A percentile compares a stretch with the other conserved stretches of the same genome.
These are phyloP conservation scores for Phtheirospermum japonicum DNA, from an alignment of 257 asterid genomes.

Conservation along the genomic window DNA sequence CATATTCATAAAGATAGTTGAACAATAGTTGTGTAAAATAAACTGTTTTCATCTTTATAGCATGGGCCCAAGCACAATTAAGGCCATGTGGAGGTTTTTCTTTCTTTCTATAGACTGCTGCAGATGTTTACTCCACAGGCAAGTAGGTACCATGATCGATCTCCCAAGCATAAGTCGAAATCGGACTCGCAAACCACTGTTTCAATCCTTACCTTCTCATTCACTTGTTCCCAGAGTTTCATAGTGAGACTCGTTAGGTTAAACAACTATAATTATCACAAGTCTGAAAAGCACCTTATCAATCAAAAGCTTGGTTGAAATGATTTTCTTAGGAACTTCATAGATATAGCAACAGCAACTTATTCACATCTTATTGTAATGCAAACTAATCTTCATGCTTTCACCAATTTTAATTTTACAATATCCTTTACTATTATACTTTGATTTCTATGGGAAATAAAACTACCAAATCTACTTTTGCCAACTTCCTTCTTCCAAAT, in stretches of 20 bases:
- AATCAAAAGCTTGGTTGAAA: conserved; percentile 6
- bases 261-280: background rate
- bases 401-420: conserved; percentile 5
- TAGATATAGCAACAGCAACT: background rate
- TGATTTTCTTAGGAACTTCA: conserved; percentile 2
- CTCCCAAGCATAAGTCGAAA: background rate
- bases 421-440: background rate
- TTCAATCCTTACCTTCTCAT: background rate
- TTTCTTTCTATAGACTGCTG: too few relatives aligned
- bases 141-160: too few relatives aligned
- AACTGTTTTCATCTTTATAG: too few relatives aligned
- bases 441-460: background rate
- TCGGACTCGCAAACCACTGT: background rate
- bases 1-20: too few relatives aligned
- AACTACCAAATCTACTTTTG: background rate
- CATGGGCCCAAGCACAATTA: too few relatives aligned
- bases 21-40: too few relatives aligned
- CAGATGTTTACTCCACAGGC: too few relatives aligned
- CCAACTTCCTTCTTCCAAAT: background rate
- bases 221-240: conserved; percentile 1
- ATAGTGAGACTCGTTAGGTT: background rate
- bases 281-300: background rate
- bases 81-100: too few relatives aligned
- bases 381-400: conserved; percentile 2
- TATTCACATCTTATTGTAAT: background rate